phyloP scores from a whole-genome alignment of 345 rosid genomes.

The Diplotaxis tenuifolia region DNA sequence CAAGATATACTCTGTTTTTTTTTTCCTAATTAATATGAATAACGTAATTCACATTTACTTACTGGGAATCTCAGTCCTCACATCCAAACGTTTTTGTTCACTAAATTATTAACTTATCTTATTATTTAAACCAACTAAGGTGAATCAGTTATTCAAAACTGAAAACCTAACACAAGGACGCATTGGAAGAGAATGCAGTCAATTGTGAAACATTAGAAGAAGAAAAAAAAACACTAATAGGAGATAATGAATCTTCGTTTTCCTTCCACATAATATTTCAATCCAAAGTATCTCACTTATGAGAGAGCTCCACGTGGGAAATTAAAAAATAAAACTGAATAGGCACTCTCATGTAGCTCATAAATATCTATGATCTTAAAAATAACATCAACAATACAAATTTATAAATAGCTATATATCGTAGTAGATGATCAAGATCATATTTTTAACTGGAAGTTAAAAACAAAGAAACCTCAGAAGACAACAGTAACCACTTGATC shows the following conservation, averaged over 20 bases:
- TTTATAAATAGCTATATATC: neutral
- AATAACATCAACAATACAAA: conserved; percentile 2
- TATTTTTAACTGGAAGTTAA: neutral
- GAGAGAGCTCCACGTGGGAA: neutral
- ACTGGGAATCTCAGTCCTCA: neutral
- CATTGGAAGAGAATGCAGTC: neutral
- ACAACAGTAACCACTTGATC: conserved; percentile 6
- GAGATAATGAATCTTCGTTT: conserved; percentile 1
- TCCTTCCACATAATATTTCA: neutral
- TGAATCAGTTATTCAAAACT: neutral
- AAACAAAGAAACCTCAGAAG: conserved; percentile 6
- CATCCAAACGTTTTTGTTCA: neutral
- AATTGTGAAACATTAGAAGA: neutral
- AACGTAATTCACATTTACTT: neutral
- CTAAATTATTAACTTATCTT: neutral
- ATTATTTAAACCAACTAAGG: neutral
- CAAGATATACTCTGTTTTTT: neutral
- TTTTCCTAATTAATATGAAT: neutral
- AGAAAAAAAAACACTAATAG: neutral
- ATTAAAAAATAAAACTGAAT: neutral
- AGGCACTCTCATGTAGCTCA: conserved; percentile 16
- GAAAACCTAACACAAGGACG: neutral
- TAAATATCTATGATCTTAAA: conserved; percentile 16
- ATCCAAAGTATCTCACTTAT: conserved; percentile 6
- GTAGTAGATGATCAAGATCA: neutral